Evolutionary conservation across 768 basidiomycete genomes (phyloP).

Genomic region (Leccinum variicolor): DNA sequence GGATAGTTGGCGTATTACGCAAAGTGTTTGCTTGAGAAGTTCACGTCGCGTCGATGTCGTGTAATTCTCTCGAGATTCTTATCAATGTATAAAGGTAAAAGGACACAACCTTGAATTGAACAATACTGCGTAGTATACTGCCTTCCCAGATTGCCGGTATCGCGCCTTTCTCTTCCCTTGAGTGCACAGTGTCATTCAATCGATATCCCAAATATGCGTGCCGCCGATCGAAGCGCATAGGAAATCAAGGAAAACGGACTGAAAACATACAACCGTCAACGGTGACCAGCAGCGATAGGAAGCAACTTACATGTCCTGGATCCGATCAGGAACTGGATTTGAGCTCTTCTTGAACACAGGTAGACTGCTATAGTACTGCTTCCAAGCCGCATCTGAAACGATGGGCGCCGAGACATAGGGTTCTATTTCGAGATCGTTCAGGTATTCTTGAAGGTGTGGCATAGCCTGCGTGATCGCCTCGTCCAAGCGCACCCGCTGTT

Average conservation of each 20-base stretch:
- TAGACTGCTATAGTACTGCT: conserved; percentile 39
- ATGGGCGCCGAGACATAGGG: conserved; percentile 53
- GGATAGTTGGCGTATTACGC: conserved; percentile 53
- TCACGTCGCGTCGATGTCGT: not conserved
- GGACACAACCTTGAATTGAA: too few species aligned
- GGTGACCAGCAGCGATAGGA: not conserved
- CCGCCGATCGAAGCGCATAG: too few species aligned
- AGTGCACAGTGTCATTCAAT: too few species aligned
- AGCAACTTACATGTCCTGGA: conserved; percentile 39
- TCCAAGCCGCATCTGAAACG: conserved; percentile 49
- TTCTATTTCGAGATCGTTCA: conserved; percentile 45
- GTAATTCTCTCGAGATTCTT: not conserved
- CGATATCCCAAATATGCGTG: too few species aligned
- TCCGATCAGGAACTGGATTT: conserved; percentile 32
- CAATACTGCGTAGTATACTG: too few species aligned
- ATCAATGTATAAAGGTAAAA: too few species aligned
- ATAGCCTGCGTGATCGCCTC: conserved; percentile 23
- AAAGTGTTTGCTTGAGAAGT: conserved; percentile 38
- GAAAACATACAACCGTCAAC: too few species aligned
- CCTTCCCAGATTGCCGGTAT: too few species aligned
- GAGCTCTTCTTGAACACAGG: conserved; percentile 44
- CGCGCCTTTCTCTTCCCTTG: too few species aligned
- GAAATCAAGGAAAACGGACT: too few species aligned
- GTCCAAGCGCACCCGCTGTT: conserved; percentile 48
- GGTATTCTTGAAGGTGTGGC: conserved; percentile 37